A percentile compares a stretch with the other conserved stretches of the same genome.
These are phyloP conservation scores for Chondrus crispus DNA, from an alignment of 23 red algal species.

Conservation along the genomic window DNA sequence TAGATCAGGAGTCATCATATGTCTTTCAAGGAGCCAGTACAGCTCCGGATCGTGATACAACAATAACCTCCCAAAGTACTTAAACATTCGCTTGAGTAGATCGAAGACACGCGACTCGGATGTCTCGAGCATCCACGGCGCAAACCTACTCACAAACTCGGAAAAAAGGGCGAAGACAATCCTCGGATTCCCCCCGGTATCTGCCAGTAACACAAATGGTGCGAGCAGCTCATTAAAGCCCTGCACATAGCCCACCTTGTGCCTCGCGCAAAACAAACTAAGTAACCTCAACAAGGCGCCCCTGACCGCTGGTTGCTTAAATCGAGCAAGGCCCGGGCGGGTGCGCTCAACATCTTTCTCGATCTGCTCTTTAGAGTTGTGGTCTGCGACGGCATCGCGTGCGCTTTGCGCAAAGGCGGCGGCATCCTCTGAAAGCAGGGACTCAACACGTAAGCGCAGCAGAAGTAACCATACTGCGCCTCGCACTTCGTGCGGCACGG, in stretches of 20 bases:
- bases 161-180: constrained; percentile 83
- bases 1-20: constrained; percentile 88
- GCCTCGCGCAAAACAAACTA: constrained; percentile 85
- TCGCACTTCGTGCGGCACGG: constrained; percentile 72
- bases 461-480: constrained; percentile 74
- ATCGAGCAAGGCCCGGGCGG: constrained; percentile 62
- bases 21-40: constrained; percentile 75
- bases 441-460: constrained; percentile 61
- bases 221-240: constrained; percentile 96
- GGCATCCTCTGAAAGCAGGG: constrained; percentile 65
- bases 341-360: constrained; percentile 86
- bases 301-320: constrained; percentile 68
- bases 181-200: constrained; percentile 71
- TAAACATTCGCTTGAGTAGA: constrained; percentile 78
- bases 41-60: constrained; percentile 90
- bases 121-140: constrained; percentile 77
- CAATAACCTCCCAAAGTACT: constrained; percentile 78
- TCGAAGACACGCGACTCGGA: constrained; percentile 75
- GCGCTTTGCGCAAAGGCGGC: constrained; percentile 61
- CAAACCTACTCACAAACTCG: constrained; percentile 75
- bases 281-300: constrained; percentile 62
- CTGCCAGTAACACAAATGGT: constrained; percentile 84
- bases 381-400: constrained; percentile 57
- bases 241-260: constrained; percentile 84
- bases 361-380: constrained; percentile 77